phyloP scores from a whole-genome alignment of 176 grass and related monocot genomes.

The Phragmites australis region DNA sequence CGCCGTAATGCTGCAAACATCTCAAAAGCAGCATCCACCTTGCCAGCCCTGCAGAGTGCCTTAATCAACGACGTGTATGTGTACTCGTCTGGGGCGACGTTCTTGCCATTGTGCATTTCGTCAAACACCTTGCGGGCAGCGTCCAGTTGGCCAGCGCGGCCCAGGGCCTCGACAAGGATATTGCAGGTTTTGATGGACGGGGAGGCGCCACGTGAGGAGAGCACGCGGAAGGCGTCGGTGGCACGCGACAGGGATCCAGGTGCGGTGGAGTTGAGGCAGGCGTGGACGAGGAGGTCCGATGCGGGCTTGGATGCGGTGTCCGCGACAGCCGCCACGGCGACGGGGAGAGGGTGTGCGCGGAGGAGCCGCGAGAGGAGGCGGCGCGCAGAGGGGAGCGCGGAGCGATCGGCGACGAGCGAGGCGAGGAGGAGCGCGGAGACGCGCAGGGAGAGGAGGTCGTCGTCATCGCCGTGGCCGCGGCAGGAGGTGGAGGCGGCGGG shows the following conservation, averaged over 20 bases:
- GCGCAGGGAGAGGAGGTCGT: slow-evolving; percentile 47
- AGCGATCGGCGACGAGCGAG: slow-evolving; percentile 47
- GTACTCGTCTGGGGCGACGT: slow-evolving; percentile 44
- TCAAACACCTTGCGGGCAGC: slow-evolving; percentile 56
- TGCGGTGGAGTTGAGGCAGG: slow-evolving; percentile 47
- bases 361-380: slow-evolving; percentile 46
- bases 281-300: slow-evolving; percentile 56
- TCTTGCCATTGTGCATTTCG: slow-evolving; percentile 47
- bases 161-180: slow-evolving; percentile 43
- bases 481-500: not conserved
- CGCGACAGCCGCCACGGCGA: slow-evolving; percentile 36
- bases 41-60: slow-evolving; percentile 54
- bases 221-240: slow-evolving; percentile 50
- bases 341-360: slow-evolving; percentile 35
- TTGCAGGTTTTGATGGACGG: slow-evolving; percentile 68
- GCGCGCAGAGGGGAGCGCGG: slow-evolving; percentile 47
- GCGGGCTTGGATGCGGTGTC: slow-evolving; percentile 33
- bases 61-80: slow-evolving; percentile 71
- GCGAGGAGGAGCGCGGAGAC: slow-evolving; percentile 60
- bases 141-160: slow-evolving; percentile 19
- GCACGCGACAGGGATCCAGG: slow-evolving; percentile 29
- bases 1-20: slow-evolving; percentile 61
- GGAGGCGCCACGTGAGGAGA: slow-evolving; percentile 44
- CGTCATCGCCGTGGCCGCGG: slow-evolving; percentile 16
- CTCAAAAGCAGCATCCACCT: slow-evolving; percentile 43